Evolutionary conservation across 495 filamentous ascomycete genomes (phyloP), one percentile per base, ranked within the genome.

Genomic region (Wilcoxina mikolae): DNA sequence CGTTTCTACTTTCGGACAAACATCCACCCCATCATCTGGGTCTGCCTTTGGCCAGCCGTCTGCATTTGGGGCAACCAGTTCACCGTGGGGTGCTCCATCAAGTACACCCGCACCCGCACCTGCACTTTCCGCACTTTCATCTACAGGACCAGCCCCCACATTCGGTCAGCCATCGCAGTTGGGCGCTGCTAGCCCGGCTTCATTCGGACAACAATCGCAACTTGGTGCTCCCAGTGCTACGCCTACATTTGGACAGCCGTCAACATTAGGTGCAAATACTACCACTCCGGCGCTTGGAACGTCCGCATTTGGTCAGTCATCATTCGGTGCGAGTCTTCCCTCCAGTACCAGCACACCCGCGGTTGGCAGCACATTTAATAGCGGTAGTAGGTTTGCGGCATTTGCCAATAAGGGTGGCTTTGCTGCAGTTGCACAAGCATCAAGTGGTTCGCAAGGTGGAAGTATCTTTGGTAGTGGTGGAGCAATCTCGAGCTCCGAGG

Each of bases 401-500:
- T 83, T 81, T 62, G 79, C 78, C 4, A 72, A 62, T 47, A 73
- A 76, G 46, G 69, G 73, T 24, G 77, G 78, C 10, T 83, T 84
- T 67, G 71, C 69, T 5, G 70, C 74, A 2, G 57, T 76, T 7
- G 56, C 61, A 5, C 53, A 55, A 26, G 49, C 60, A 48, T 31
- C 52, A 4, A 5, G 29, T 42, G 11, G 5, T 5, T 23, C 23
- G 20, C 42, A 45, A 45, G 45, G 45, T 3, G 45, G 45, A 4
- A 49, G 45, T 28, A 9, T 28, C 45, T 49, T 49, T 49, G 45
- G 45, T 28, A 31, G 23, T 20, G 45, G 45, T 31, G 22, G 22
- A 27, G 10, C 39, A 4, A 43, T 43, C 17, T 9, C 17, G 4
- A 43, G 10, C 17, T n/a, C n/a, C n/a, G n/a, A n/a, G n/a, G n/a